Evolutionary conservation across 2,329 filamentous ascomycete genomes (phyloP).

Genomic region (Cercospora zeae-maydis): DNA sequence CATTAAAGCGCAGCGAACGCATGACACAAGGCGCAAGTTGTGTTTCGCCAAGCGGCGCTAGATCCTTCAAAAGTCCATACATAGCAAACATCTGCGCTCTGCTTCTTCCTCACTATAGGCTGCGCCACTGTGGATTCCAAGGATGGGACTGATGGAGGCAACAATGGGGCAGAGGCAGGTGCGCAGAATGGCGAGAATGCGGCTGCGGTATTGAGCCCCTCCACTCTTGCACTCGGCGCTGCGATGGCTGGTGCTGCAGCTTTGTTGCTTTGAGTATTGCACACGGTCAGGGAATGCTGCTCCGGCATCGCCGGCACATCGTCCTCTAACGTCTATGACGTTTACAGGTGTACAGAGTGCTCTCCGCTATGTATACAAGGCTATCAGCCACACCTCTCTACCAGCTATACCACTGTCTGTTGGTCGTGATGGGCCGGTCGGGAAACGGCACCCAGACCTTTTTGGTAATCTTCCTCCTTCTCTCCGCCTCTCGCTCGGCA

Average conservation of each 20-base stretch:
- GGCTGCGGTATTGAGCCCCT: no score
- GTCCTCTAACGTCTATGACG: no score
- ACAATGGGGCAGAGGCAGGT: no score
- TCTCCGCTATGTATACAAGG: background rate
- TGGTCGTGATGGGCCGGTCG: conserved; percentile 76
- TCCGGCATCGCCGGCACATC: no score
- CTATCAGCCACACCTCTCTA: conserved; percentile 43
- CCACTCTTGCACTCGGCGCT: no score
- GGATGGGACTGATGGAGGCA: no score
- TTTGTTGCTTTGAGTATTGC: no score
- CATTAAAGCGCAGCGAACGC: background rate
- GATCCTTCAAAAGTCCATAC: conserved; percentile 3
- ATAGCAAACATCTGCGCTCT: background rate
- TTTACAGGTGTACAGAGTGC: background rate
- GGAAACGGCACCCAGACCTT: conserved; percentile 86
- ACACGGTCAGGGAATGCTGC: no score
- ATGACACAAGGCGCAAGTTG: background rate
- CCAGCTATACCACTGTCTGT: conserved; percentile 88
- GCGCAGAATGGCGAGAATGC: no score
- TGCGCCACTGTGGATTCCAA: background rate
- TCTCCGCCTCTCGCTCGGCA: conserved; percentile 72
- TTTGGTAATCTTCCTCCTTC: conserved; percentile 63
- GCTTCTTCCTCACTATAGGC: background rate
- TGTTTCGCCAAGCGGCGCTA: conserved; percentile 5
- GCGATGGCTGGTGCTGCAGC: no score